Base-by-base conservation (phyloP, 163 green algal species). In the Dunaliella salina region DNA sequence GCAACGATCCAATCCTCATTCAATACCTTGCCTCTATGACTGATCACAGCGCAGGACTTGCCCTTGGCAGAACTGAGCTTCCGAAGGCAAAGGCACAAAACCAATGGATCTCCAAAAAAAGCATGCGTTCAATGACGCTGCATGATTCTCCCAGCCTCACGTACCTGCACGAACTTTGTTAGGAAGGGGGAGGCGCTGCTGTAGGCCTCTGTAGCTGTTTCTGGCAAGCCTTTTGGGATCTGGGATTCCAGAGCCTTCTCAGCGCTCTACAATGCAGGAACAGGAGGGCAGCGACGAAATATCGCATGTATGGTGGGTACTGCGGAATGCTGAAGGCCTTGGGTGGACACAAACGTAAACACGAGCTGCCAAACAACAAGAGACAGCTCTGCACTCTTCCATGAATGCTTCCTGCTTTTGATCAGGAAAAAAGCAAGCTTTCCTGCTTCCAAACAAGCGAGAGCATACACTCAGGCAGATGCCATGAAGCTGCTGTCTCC, bases 101-200 rank as follows among this genome's bases (percentile, higher is more conserved):
- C 78, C 8, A 30, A 82, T 5, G 1, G 40, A 50, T 3, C 40
- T 3, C 40, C 40, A 50, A 82, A 18, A 82, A 18, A n/a, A 30
- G 67, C 67, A 79, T n/a, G 25, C 67, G 8, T 79, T n/a, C 67
- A 33, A 30, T 11, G 25, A n/a, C 25, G 67, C 25, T 79, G 8
- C 67, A 33, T n/a, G 25, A 4, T 11, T 33, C 5, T 1, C 67
- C 3, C 1, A n/a, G n/a, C 29, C 75, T 45, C 29, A 63, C 81
- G 0, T 22, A 80, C 82, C 82, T 84, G 84, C 26, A 87, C 30
- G 22, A 86, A 85, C 84, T 88, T 90, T 72, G 84, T 87, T 17
- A 94, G 78, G 30, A 90, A 72, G 0, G 94, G 94, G 69, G 90
- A 89, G 59, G 93, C 92, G 12, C 84, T 86, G 32, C 71, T 90